Evolutionary conservation across 768 basidiomycete genomes (phyloP), one percentile per base, ranked within the genome.

Genomic region (Leccinum truebloodii): DNA sequence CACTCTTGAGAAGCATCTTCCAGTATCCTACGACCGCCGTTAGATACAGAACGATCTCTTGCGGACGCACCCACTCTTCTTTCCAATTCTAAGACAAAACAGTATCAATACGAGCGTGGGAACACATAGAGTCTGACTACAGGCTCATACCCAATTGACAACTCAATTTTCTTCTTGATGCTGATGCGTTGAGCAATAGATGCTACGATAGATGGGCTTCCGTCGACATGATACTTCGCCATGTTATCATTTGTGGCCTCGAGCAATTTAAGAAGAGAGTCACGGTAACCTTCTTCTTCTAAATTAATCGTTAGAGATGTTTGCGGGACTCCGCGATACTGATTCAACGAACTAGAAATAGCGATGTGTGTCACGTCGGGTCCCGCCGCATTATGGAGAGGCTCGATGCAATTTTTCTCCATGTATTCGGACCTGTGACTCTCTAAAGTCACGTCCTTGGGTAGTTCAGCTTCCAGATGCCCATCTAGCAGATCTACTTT

Each of bases 321-420:
- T 35, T 32, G 2, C 28, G 4, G 28, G 10, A 16, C 8, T 20
- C 14, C 1, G 2, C 1, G 10, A 13, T 8, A 54, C 13, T 12
- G 12, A 0, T 14, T 26, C 16, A 18, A 59, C 65, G 4, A 44
- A 67, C 65, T 26, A 26, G 65, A 67, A 26, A 63, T 58, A 12
- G 53, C n/a, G 32, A 67, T 53, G 9, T 54, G 22, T 1, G 44
- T 34, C 22, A 67, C 3, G 3, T 59, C 57, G 13, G 13, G 48
- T 10, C 65, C 58, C 8, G 39, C 39, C 39, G 39, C 39, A 16
- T 39, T 3, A 6, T 0, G 8, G 39, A 39, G 39, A 39, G 61
- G 61, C 3, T 2, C 1, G 7, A 59, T 52, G 44, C 58, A 63
- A 30, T 54, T 14, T 48, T 66, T 4, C 1, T 57, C 3, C 24